Evolutionary conservation across 2,329 filamentous ascomycete genomes (phyloP).

Genomic region (Chrysosporium queenslandicum): DNA sequence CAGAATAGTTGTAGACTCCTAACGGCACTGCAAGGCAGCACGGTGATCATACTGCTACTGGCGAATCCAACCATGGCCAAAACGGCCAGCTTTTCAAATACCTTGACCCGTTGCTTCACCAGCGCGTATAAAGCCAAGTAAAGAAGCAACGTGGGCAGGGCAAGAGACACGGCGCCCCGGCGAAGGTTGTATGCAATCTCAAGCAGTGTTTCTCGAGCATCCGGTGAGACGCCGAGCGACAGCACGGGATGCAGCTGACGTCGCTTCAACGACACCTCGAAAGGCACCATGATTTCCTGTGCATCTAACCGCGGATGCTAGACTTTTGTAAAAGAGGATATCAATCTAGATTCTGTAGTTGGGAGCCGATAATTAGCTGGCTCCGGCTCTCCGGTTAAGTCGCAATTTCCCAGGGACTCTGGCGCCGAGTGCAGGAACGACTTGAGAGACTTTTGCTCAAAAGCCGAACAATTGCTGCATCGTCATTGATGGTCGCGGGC

Average conservation of each 20-base stretch:
- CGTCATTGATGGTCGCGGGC: not conserved
- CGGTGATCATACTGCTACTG: constrained; percentile 20
- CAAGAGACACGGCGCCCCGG: constrained; percentile 13
- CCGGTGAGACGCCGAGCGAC: constrained; percentile 8
- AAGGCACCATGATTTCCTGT: not conserved
- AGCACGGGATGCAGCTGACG: not conserved
- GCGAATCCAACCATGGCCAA: constrained; percentile 14
- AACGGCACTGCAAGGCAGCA: constrained; percentile 25
- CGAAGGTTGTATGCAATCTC: constrained; percentile 10
- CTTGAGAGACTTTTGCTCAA: not conserved
- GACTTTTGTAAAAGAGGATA: no score
- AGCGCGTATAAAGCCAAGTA: constrained; percentile 17
- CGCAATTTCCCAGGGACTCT: not conserved
- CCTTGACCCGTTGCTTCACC: constrained; percentile 12
- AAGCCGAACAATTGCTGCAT: not conserved
- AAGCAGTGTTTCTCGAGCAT: constrained; percentile 10
- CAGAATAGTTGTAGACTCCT: constrained; percentile 29
- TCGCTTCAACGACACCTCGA: not conserved
- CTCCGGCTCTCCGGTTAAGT: no score
- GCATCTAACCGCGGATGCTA: no score
- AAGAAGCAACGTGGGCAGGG: constrained; percentile 16
- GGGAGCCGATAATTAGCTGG: no score
- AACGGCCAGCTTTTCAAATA: constrained; percentile 13
- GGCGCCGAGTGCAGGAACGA: not conserved
- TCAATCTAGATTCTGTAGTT: no score